Conservation (phyloP, 192 early-diverging fungal species). For the Coemansia sp. region DNA sequence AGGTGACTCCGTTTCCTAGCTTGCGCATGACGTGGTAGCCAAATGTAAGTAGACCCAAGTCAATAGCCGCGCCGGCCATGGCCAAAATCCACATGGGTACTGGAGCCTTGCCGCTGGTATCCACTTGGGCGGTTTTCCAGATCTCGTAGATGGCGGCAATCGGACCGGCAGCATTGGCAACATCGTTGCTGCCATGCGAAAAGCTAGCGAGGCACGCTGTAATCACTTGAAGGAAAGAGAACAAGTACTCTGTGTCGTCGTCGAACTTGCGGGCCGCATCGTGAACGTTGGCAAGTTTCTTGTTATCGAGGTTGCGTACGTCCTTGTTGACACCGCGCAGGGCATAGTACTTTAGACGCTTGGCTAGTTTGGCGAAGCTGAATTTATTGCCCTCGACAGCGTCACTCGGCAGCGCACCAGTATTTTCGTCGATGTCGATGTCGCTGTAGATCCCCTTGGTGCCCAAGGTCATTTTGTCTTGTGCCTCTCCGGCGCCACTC, state of each 20-base stretch:
- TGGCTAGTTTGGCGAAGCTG: constrained; percentile 1
- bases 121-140: constrained; percentile 56
- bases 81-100: constrained; percentile 75
- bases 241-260: constrained; percentile 70
- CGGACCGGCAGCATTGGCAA: constrained; percentile 81
- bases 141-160: constrained; percentile 69
- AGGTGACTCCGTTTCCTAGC: constrained; percentile 81
- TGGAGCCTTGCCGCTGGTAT: constrained; percentile 51
- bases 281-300: constrained; percentile 54
- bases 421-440: not conserved
- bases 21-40: constrained; percentile 75
- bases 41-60: constrained; percentile 68
- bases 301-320: constrained; percentile 52
- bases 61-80: constrained; percentile 69
- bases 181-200: constrained; percentile 82
- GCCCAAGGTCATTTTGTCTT: constrained; percentile 11
- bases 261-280: constrained; percentile 64
- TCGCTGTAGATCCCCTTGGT: constrained; percentile 13
- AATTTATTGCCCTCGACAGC: not conserved
- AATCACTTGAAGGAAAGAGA: constrained; percentile 76
- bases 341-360: constrained; percentile 13
- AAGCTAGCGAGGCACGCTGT: constrained; percentile 81
- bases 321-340: constrained; percentile 52
- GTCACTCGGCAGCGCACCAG: constrained; percentile 5
- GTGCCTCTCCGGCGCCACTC: constrained; percentile 14